Conservation (phyloP, 768 basidiomycete species). For the Rhodotorula kratochvilovae region DNA sequence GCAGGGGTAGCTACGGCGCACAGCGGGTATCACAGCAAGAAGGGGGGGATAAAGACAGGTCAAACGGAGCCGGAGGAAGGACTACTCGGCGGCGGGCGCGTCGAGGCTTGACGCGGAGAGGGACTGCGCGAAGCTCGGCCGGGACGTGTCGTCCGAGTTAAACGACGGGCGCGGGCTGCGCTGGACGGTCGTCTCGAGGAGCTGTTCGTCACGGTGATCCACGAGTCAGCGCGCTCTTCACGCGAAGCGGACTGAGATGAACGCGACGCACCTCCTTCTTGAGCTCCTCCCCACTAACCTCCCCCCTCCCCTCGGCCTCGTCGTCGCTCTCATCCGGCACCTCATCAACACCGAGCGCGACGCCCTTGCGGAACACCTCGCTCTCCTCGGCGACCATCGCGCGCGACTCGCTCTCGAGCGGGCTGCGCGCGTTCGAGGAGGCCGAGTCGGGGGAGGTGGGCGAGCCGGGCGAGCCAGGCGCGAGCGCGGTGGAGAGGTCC, state of each 20-base stretch:
- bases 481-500: no score
- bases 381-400: conserved; percentile 64
- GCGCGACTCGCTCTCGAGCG: conserved; percentile 35
- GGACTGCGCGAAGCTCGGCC: background rate
- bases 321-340: conserved; percentile 50
- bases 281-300: conserved; percentile 68
- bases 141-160: background rate
- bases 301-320: conserved; percentile 54
- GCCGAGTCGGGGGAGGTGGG: no score
- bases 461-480: no score
- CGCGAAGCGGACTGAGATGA: background rate
- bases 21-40: background rate
- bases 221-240: background rate
- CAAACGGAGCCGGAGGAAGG: background rate
- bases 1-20: background rate
- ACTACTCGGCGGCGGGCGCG: background rate
- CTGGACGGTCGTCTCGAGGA: conserved; percentile 16
- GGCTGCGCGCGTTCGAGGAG: conserved; percentile 10
- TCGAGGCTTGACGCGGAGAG: background rate
- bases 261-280: conserved; percentile 53
- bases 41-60: background rate
- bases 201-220: background rate
- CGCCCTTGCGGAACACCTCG: conserved; percentile 90
- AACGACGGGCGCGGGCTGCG: conserved; percentile 19
- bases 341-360: conserved; percentile 55